These are phyloP conservation scores for Blastocystis sp. DNA, from an alignment of 352 stramenopile species.

Conservation along the genomic window DNA sequence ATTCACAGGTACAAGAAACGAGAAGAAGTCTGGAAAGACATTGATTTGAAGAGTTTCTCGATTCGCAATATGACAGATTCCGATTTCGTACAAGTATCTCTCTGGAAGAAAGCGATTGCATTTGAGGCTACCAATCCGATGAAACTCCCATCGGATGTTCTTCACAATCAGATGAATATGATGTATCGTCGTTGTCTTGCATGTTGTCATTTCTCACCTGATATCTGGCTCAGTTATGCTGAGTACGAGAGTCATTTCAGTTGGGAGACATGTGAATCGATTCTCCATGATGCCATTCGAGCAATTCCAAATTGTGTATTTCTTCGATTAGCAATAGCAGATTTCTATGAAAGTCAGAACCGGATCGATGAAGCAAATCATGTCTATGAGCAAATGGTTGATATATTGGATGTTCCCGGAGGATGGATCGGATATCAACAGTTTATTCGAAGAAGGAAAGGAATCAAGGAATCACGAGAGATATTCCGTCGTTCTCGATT, in stretches of 20 bases:
- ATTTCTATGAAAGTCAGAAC: neutral
- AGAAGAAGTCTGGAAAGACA: neutral
- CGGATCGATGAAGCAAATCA: neutral
- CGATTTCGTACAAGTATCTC: neutral
- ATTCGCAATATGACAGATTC: neutral
- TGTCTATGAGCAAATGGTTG: neutral
- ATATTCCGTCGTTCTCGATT: slow-evolving; percentile 28
- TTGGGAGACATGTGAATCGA: neutral
- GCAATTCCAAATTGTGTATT: neutral
- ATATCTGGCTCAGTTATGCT: slow-evolving; percentile 18
- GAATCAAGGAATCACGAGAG: neutral
- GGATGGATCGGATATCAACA: slow-evolving; percentile 46
- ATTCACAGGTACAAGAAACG: neutral
- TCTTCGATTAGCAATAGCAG: neutral
- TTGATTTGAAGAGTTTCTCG: neutral
- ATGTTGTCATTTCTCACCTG: slow-evolving; percentile 20
- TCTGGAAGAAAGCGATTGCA: neutral
- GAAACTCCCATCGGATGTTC: neutral
- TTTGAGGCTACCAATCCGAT: slow-evolving; percentile 22
- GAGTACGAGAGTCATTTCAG: neutral
- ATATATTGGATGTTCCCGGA: neutral
- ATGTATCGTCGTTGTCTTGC: neutral
- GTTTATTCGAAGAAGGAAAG: neutral
- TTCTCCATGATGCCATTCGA: neutral
- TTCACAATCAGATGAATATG: neutral